A percentile compares a stretch with the other conserved stretches of the same genome.
phyloP scores from a whole-genome alignment of 139 green algal species.

The Desmodesmus armatus region DNA sequence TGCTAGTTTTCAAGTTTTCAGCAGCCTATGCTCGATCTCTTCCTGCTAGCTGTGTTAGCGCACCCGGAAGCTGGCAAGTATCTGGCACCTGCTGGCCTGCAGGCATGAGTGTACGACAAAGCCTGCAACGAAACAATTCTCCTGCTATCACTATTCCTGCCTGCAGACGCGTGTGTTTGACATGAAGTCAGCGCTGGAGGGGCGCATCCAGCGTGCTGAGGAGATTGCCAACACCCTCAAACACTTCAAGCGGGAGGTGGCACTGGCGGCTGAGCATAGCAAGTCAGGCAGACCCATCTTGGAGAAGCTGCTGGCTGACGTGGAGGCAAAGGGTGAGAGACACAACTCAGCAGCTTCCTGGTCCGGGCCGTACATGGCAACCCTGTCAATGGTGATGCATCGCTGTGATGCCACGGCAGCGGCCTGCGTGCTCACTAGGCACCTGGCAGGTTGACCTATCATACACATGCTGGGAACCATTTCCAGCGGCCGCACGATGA shows the following conservation, averaged over 20 bases:
- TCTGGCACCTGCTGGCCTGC: background rate
- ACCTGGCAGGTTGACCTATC: too few relatives aligned
- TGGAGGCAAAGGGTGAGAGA: constrained; percentile 62
- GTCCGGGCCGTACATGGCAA: background rate
- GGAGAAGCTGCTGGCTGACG: constrained; percentile 59
- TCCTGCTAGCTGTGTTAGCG: background rate
- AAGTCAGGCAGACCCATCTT: constrained; percentile 63
- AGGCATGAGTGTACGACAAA: too few relatives aligned
- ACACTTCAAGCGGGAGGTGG: constrained; percentile 75
- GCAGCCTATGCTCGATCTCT: background rate
- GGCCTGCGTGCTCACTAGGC: too few relatives aligned
- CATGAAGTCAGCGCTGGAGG: constrained; percentile 53
- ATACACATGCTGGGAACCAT: too few relatives aligned
- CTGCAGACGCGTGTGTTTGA: constrained; percentile 37
- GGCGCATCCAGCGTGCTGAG: constrained; percentile 67
- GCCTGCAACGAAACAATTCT: too few relatives aligned
- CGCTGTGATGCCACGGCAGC: background rate
- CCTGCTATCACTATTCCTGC: background rate
- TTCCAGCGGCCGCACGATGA: too few relatives aligned
- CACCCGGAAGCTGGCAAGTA: background rate
- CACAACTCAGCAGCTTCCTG: background rate
- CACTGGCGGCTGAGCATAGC: constrained; percentile 62
- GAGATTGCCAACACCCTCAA: constrained; percentile 69
- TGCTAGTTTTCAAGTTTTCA: background rate
- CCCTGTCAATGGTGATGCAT: background rate